Base-by-base conservation (phyloP, 2,329 filamentous ascomycete genomes). In the Fusarium caatingaense region DNA sequence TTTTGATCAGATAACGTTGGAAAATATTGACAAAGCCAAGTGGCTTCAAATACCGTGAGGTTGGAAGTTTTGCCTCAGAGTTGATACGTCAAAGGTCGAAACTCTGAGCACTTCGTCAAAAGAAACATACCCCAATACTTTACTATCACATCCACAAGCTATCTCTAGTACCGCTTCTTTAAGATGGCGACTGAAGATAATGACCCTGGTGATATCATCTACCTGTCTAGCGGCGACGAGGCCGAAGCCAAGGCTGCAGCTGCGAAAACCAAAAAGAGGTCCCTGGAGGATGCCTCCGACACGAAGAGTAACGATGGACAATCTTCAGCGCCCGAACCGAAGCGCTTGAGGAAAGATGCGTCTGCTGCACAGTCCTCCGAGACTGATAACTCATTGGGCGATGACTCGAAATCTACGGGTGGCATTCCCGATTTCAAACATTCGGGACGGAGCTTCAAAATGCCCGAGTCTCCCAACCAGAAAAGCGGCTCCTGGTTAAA, bases 401-500 rank as follows among this genome's bases (percentile, higher is more conserved):
- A 68, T 37, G 47, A 49, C 6, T 44, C 37, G 30, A 72, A 59
- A 46, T 50, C 57, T 25, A 45, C 25, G 25, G 56, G 47, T 6
- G 57, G 75, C 18, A 56, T 73, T 21, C 71, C 68, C 4, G 45
- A 69, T 5, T 80, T 71, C 56, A 60, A 56, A 15, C 46, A 63
- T n/a, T 68, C 66, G 34, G 63, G 67, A 13, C 20, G 65, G 32
- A 63, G 61, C 28, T 75, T 79, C 48, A 71, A 69, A 40, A 64
- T 80, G 11, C 79, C 79, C 8, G 67, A 61, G 10, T 70, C 79
- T 40, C 40, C 74, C 7, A 55, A 72, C 11, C 75, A 72, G 46
- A 72, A 72, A 25, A 70, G 76, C 16, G 77, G 77, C 12, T 77
- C 78, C 6, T 82, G 80, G 80, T 63, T 68, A n/a, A 67, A 68